These are phyloP conservation scores for Cercospora sojina DNA, from an alignment of 2,329 filamentous ascomycete species.

Conservation along the genomic window DNA sequence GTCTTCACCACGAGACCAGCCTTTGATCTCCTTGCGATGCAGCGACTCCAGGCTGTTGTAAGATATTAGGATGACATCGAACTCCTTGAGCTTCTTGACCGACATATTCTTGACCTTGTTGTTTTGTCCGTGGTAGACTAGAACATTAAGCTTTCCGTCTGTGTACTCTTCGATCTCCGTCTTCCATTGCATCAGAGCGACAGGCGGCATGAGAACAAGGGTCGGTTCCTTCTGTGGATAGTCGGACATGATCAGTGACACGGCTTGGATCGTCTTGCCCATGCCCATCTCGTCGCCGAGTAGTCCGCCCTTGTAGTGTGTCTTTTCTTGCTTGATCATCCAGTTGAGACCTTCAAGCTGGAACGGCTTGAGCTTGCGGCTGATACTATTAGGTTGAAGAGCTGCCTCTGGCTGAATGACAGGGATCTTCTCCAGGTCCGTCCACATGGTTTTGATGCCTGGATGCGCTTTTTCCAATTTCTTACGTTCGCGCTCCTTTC, in stretches of 20 bases:
- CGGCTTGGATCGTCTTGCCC: slow-evolving; percentile 97
- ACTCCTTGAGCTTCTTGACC: slow-evolving; percentile 72
- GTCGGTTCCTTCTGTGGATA: slow-evolving; percentile 81
- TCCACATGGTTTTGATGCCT: slow-evolving; percentile 80
- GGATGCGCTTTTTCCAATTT: slow-evolving; percentile 77
- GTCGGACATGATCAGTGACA: slow-evolving; percentile 97
- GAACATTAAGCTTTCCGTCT: slow-evolving; percentile 81
- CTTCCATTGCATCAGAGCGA: slow-evolving; percentile 40
- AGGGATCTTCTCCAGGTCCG: slow-evolving; percentile 66
- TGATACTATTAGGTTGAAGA: slow-evolving; percentile 73
- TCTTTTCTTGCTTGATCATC: slow-evolving; percentile 89
- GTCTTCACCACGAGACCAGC: slow-evolving; percentile 76
- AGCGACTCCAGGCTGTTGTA: slow-evolving; percentile 90
- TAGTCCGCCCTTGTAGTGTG: slow-evolving; percentile 80
- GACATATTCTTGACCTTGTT: slow-evolving; percentile 75
- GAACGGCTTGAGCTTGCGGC: slow-evolving; percentile 82
- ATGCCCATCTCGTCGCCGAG: slow-evolving; percentile 98
- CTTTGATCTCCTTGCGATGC: slow-evolving; percentile 88
- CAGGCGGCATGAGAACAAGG: slow-evolving; percentile 22
- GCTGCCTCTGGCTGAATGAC: slow-evolving; percentile 64
- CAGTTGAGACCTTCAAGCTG: slow-evolving; percentile 91
- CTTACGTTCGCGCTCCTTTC: slow-evolving; percentile 54
- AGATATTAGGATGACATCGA: slow-evolving; percentile 95
- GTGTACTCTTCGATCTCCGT: slow-evolving; percentile 65
- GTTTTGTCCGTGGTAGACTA: slow-evolving; percentile 88